Base-by-base conservation (phyloP, 2,329 filamentous ascomycete genomes). In the Zarea fungicola region DNA sequence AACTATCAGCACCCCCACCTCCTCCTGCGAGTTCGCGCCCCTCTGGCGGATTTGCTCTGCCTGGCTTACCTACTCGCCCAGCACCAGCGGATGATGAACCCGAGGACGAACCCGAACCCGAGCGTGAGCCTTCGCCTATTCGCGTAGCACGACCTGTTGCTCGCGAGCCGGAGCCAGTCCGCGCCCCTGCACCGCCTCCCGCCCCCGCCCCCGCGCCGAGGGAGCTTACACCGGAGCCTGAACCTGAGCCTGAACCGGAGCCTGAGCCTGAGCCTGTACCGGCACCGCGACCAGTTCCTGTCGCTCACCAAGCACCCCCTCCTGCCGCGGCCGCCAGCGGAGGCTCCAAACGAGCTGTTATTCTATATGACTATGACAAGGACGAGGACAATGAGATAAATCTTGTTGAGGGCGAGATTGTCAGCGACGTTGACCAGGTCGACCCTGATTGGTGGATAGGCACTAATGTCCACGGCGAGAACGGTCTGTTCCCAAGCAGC, bases 401-500 rank as follows among this genome's bases (percentile, higher is more conserved):
- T 56, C 78, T 99, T 16, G 77, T 80, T 22, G 93, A 99, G 69
- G 91, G 91, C 54, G 88, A 96, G 60, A 81, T 84, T 55, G 85
- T 99, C 31, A 90, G 80, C 21, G 85, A 96, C 63, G 96, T 99
- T 60, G 89, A 97, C 54, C 95, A 95, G 87, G 89, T 99, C 2
- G 93, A 97, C 59, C 87, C 95, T 44, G 92, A 99, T 64, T 99
- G 93, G 93, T 99, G 93, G 93, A 87, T 96, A 80, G 93, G 95
- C 36, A 88, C 86, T 56, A 99, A 97, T 71, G 72, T 78, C 19
- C 77, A 75, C 53, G 93, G 93, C 58, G 89, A 96, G 67, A 84
- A 77, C 51, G 93, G 93, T 41, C 76, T 99, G 29, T 97, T 99
- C 76, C 93, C 93, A 5, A 93, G 89, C 72, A 97, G 96, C 74